Percentiles rank a stretch among this genome's conserved stretches.
Conservation (phyloP, 2,329 filamentous ascomycete genomes). For the Arthrinium phaeospermum region DNA sequence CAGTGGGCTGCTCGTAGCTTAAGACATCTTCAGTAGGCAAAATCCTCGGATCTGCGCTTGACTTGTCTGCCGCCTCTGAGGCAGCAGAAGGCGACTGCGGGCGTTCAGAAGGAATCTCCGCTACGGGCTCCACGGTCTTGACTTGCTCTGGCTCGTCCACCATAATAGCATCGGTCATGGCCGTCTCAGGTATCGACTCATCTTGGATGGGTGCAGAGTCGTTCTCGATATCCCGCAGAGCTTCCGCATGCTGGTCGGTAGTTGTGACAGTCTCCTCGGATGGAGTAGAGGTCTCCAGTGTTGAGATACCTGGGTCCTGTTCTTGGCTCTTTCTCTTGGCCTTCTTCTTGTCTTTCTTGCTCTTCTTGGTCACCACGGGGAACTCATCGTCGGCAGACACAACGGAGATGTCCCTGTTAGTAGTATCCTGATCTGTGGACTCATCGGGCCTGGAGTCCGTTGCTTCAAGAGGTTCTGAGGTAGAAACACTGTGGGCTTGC, state of each 20-base stretch:
- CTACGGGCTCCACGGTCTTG: slow-evolving; percentile 17
- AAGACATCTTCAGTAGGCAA: not conserved
- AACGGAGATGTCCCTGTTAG: not conserved
- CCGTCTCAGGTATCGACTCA: not conserved
- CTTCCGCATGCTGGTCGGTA: not conserved
- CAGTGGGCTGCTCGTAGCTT: not conserved
- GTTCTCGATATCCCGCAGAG: not conserved
- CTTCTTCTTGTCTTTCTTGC: slow-evolving; percentile 16
- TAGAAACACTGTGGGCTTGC: not conserved
- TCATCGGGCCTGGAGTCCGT: not conserved
- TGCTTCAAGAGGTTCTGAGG: not conserved
- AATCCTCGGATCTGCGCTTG: not conserved
- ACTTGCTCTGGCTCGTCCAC: not conserved
- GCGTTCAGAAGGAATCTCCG: slow-evolving; percentile 1
- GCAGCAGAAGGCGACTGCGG: not conserved
- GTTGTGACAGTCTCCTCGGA: not conserved
- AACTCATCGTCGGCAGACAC: slow-evolving; percentile 11
- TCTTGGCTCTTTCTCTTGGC: slow-evolving; percentile 12
- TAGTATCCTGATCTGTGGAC: not conserved
- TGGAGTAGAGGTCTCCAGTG: not conserved
- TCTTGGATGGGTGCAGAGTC: not conserved
- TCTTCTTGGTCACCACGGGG: slow-evolving; percentile 4
- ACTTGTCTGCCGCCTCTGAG: not conserved
- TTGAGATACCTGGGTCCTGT: not conserved
- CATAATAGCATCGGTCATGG: not conserved